These are phyloP conservation scores for Penicillium simplicissimum DNA, from an alignment of 495 filamentous ascomycete genomes.

Conservation along the genomic window DNA sequence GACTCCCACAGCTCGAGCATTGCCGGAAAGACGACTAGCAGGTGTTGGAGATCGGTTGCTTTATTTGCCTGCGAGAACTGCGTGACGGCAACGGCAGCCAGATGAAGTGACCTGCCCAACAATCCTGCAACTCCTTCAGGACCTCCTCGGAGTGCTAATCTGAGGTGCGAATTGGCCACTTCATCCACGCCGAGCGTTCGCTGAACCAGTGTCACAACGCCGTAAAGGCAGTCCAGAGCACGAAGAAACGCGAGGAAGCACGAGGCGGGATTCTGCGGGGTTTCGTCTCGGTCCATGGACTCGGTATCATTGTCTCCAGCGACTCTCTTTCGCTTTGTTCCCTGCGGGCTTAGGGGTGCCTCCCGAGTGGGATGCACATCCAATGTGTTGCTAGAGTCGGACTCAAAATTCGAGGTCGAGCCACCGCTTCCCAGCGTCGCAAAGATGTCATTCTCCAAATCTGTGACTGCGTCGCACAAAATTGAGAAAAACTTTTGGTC, in stretches of 20 bases:
- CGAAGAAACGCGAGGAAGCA: slow-evolving; percentile 45
- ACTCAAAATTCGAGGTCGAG: slow-evolving; percentile 29
- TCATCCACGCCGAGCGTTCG: slow-evolving; percentile 32
- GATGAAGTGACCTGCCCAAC: slow-evolving; percentile 41
- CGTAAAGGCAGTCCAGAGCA: slow-evolving; percentile 42
- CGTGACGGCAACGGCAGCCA: slow-evolving; percentile 38
- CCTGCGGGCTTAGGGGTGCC: slow-evolving; percentile 39
- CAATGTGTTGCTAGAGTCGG: slow-evolving; percentile 45
- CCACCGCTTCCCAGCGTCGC: slow-evolving; percentile 30
- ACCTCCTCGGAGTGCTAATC: slow-evolving; percentile 49
- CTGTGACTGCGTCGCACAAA: slow-evolving; percentile 40
- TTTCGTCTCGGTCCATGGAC: slow-evolving; percentile 41
- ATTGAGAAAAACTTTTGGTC: slow-evolving; percentile 52
- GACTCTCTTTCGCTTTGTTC: slow-evolving; percentile 47
- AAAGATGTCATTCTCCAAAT: slow-evolving; percentile 42
- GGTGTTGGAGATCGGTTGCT: slow-evolving; percentile 44
- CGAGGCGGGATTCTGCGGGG: slow-evolving; percentile 36
- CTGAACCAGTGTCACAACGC: slow-evolving; percentile 30
- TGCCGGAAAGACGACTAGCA: slow-evolving; percentile 41
- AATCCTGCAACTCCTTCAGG: slow-evolving; percentile 49
- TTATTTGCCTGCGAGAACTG: slow-evolving; percentile 37
- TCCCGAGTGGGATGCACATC: slow-evolving; percentile 31
- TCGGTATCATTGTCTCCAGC: slow-evolving; percentile 37
- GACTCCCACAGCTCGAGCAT: slow-evolving; percentile 49
- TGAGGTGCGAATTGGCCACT: slow-evolving; percentile 53